These are phyloP conservation scores for Digitaria exilis DNA, from an alignment of 202 grass and related monocot species.

Conservation along the genomic window DNA sequence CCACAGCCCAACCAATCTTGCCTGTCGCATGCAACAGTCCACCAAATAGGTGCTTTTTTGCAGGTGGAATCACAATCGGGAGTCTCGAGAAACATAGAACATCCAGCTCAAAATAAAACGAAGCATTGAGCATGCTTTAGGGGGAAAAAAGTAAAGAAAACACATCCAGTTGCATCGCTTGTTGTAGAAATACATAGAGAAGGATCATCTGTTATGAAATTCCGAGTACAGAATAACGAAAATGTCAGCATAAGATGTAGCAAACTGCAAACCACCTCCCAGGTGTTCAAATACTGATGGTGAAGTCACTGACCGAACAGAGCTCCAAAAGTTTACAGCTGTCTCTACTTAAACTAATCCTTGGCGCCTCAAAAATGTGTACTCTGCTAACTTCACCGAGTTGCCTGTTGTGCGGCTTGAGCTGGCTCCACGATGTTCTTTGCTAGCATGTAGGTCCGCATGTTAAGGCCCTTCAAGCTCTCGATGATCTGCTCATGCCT, in stretches of 20 bases:
- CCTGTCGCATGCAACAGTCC: no score
- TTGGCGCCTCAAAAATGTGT: constrained; percentile 32
- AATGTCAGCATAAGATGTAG: constrained; percentile 4
- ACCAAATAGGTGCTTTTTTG: no score
- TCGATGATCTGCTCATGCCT: constrained; percentile 92
- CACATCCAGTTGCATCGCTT: not conserved
- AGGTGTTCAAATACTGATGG: constrained; percentile 18
- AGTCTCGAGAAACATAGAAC: no score
- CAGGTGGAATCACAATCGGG: no score
- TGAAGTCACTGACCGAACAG: not conserved
- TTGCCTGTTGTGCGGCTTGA: constrained; percentile 70
- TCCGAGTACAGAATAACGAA: constrained; percentile 17
- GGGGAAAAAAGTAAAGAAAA: no score
- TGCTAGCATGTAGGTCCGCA: constrained; percentile 78
- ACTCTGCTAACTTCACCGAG: constrained; percentile 35
- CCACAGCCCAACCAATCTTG: no score
- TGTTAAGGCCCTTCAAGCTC: constrained; percentile 84
- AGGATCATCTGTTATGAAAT: not conserved
- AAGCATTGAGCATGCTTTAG: no score
- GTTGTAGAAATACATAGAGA: not conserved
- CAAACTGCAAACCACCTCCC: constrained; percentile 6
- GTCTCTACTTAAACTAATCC: not conserved
- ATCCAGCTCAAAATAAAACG: no score
- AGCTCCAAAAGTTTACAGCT: constrained; percentile 1
- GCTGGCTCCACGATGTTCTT: constrained; percentile 92